Evolutionary conservation across 2,329 filamentous ascomycete genomes (phyloP).

Genomic region (Balansia obtecta): DNA sequence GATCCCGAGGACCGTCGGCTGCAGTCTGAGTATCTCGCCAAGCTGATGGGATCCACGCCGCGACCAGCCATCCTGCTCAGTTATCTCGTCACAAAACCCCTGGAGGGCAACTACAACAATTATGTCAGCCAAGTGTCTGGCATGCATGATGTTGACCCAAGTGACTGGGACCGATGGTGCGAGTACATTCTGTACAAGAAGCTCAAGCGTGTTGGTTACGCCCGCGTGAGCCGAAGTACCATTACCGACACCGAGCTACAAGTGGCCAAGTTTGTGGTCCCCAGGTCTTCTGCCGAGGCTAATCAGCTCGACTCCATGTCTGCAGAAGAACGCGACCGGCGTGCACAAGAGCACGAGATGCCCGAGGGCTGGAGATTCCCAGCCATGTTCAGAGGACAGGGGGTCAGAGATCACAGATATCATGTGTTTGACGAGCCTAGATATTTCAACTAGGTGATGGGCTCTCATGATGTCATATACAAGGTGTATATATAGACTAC

Average conservation of each 20-base stretch:
- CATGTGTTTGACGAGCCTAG: constrained; percentile 91
- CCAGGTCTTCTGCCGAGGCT: constrained; percentile 46
- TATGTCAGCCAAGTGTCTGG: constrained; percentile 78
- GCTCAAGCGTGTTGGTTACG: constrained; percentile 75
- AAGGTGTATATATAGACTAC: neutral
- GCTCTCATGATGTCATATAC: neutral
- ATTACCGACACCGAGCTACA: constrained; percentile 98
- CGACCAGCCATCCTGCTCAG: constrained; percentile 77
- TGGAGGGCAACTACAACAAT: constrained; percentile 91
- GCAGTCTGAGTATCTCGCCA: constrained; percentile 74
- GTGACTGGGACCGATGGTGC: constrained; percentile 96
- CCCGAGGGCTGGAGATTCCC: constrained; percentile 75
- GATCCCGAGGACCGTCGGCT: constrained; percentile 82
- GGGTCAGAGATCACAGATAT: constrained; percentile 80
- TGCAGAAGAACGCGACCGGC: constrained; percentile 41
- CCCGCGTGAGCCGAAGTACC: constrained; percentile 72
- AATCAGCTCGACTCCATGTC: constrained; percentile 26
- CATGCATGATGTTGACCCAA: constrained; percentile 90
- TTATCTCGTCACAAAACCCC: constrained; percentile 84
- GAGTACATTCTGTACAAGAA: constrained; percentile 97
- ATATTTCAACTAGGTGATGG: constrained; percentile 40
- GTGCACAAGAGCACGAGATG: constrained; percentile 59
- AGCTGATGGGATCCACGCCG: constrained; percentile 72
- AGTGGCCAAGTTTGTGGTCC: constrained; percentile 88
- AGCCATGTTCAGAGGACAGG: constrained; percentile 67